Conservation (phyloP, 176 grass and related monocot genomes). For the Triticum turgidum region DNA sequence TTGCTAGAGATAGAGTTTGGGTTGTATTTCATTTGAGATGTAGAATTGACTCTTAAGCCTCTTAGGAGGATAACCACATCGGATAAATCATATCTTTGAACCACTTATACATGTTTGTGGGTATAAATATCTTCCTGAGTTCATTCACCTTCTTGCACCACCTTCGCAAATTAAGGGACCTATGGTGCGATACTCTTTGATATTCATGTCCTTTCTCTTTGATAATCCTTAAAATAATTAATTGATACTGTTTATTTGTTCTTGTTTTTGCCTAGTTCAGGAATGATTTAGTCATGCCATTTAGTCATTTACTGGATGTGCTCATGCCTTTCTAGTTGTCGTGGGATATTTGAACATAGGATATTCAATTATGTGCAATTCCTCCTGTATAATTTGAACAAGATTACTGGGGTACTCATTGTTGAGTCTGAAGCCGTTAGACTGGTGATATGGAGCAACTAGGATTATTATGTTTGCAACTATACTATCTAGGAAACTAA, state of each 20-base stretch:
- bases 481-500: slow-evolving; percentile 11
- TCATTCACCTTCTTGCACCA: not conserved
- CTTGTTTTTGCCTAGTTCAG: not conserved
- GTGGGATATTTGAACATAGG: slow-evolving; percentile 13
- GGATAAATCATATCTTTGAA: not conserved
- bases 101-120: not conserved
- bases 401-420: slow-evolving; percentile 1
- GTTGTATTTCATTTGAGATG: not conserved
- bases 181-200: not conserved
- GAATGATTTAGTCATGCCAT: slow-evolving; percentile 10
- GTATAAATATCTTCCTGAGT: not conserved
- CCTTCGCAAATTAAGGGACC: not conserved
- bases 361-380: slow-evolving; percentile 15
- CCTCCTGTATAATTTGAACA: not conserved
- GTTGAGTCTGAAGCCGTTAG: not conserved
- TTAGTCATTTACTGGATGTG: slow-evolving; percentile 9
- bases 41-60: not conserved
- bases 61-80: not conserved
- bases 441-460: slow-evolving; percentile 21
- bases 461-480: not conserved
- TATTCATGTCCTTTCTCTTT: slow-evolving; percentile 3
- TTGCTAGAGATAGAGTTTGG: not conserved
- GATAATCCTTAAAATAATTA: not conserved
- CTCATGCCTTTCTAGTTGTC: not conserved
- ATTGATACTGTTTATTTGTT: not conserved